These are phyloP conservation scores for Termitomyces heimii DNA, from an alignment of 768 basidiomycete genomes.

Conservation along the genomic window DNA sequence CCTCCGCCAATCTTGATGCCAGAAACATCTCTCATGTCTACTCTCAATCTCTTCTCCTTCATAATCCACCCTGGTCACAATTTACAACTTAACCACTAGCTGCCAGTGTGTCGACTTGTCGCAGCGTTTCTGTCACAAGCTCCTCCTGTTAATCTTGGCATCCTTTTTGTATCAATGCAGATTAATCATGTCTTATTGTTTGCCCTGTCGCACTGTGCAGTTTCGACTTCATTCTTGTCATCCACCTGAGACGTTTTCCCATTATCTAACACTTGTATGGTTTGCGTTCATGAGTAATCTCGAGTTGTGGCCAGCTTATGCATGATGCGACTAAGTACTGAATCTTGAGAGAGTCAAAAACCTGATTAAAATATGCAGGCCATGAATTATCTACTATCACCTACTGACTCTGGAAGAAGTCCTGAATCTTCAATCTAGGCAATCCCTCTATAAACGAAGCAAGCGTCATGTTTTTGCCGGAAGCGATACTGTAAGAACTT, in stretches of 20 bases:
- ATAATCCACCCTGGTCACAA: too few species aligned
- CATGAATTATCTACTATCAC: slow-evolving; percentile 34
- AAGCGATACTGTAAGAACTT: slow-evolving; percentile 40
- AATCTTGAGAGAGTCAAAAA: slow-evolving; percentile 27
- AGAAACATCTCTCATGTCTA: too few species aligned
- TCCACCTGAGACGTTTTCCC: slow-evolving; percentile 29
- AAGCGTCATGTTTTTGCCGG: slow-evolving; percentile 34
- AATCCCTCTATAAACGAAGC: slow-evolving; percentile 31
- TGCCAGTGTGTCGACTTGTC: neutral
- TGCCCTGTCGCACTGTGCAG: slow-evolving; percentile 4
- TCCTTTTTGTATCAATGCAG: slow-evolving; percentile 15
- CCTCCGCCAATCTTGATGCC: too few species aligned
- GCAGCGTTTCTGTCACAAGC: neutral
- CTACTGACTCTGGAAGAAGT: slow-evolving; percentile 16
- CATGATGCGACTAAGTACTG: slow-evolving; percentile 27
- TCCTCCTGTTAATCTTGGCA: slow-evolving; percentile 11
- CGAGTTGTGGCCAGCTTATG: slow-evolving; percentile 27
- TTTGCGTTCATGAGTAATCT: slow-evolving; percentile 27
- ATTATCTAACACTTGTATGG: slow-evolving; percentile 31
- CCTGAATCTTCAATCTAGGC: slow-evolving; percentile 21
- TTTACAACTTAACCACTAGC: too few species aligned
- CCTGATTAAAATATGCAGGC: slow-evolving; percentile 21
- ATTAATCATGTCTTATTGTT: slow-evolving; percentile 15
- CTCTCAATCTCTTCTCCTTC: too few species aligned
- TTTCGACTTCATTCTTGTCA: slow-evolving; percentile 25